Evolutionary conservation across 1,284 basidiomycete genomes (phyloP).

Genomic region (Puccinia sorghi): DNA sequence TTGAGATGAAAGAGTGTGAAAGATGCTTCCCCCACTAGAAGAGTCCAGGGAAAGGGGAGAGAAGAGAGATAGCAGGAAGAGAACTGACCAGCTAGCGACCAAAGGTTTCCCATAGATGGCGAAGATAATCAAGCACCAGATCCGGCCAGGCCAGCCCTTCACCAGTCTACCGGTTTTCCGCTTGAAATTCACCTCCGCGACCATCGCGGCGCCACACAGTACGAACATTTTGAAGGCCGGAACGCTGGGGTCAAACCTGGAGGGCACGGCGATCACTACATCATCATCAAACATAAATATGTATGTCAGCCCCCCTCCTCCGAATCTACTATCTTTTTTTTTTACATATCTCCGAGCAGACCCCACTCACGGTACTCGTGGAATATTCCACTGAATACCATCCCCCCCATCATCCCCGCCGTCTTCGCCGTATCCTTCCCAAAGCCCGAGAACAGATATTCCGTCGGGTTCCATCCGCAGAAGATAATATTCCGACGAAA

Average conservation of each 20-base stretch:
- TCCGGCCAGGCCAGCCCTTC: constrained; percentile 6
- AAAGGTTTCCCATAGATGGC: constrained; percentile 15
- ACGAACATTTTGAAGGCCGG: constrained; percentile 30
- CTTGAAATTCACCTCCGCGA: constrained; percentile 32
- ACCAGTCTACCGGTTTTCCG: constrained; percentile 12
- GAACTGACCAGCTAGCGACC: constrained; percentile 31
- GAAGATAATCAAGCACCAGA: constrained; percentile 10
- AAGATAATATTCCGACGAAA: constrained; percentile 44
- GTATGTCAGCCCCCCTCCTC: not conserved
- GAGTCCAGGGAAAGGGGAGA: not conserved
- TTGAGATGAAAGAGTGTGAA: not conserved
- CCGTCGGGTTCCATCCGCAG: constrained; percentile 41
- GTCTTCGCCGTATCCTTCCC: constrained; percentile 13
- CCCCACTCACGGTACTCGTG: constrained; percentile 37
- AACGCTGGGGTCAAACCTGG: constrained; percentile 25
- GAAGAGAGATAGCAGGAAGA: not conserved
- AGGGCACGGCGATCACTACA: not conserved
- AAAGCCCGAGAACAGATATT: constrained; percentile 27
- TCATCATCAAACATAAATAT: not conserved
- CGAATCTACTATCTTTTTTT: not conserved
- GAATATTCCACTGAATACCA: constrained; percentile 48
- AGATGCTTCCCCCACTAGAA: not conserved
- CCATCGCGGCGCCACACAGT: constrained; percentile 32
- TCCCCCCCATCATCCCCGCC: constrained; percentile 40
- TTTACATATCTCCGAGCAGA: not conserved